Percentiles rank a stretch among this genome's conserved stretches.
phyloP scores from a whole-genome alignment of 768 basidiomycete species.

The Mycena sanguinolenta region DNA sequence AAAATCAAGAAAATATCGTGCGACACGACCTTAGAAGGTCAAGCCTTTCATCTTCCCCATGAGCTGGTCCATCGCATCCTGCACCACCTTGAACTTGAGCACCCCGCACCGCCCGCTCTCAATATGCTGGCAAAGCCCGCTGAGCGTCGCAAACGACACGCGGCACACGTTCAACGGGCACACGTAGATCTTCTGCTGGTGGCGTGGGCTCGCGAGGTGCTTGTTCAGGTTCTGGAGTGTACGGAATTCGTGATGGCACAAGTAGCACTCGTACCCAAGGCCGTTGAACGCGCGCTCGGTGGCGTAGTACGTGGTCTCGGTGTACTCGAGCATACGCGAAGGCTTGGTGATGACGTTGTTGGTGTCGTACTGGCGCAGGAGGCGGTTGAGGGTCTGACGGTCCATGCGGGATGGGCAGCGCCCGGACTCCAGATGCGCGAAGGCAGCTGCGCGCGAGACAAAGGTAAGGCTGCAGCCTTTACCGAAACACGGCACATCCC shows the following conservation, averaged over 20 bases:
- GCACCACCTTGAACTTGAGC: slow-evolving; percentile 58
- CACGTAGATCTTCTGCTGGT: slow-evolving; percentile 64
- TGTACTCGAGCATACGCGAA: slow-evolving; percentile 55
- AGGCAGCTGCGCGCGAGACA: slow-evolving; percentile 65
- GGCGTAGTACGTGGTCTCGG: slow-evolving; percentile 45
- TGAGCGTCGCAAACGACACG: slow-evolving; percentile 53
- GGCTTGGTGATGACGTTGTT: slow-evolving; percentile 69
- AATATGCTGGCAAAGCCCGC: slow-evolving; percentile 73
- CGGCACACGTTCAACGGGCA: slow-evolving; percentile 46
- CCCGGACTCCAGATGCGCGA: slow-evolving; percentile 75
- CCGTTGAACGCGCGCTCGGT: slow-evolving; percentile 60
- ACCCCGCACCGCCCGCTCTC: slow-evolving; percentile 75
- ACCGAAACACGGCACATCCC: slow-evolving; percentile 35
- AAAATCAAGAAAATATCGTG: no score
- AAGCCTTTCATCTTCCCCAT: slow-evolving; percentile 40
- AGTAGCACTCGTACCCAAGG: slow-evolving; percentile 69
- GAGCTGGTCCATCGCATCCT: slow-evolving; percentile 53
- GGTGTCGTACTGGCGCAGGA: slow-evolving; percentile 58
- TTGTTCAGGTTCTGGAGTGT: slow-evolving; percentile 64
- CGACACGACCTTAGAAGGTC: no score
- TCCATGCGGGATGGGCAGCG: slow-evolving; percentile 64
- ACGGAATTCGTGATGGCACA: slow-evolving; percentile 63
- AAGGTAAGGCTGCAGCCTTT: slow-evolving; percentile 61
- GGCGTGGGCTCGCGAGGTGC: slow-evolving; percentile 74
- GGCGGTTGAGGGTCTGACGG: slow-evolving; percentile 55